A percentile compares a stretch with the other conserved stretches of the same genome.
These are phyloP conservation scores for Endotrypanum monterogeii DNA, from an alignment of 208 protist genomes.

Conservation along the genomic window DNA sequence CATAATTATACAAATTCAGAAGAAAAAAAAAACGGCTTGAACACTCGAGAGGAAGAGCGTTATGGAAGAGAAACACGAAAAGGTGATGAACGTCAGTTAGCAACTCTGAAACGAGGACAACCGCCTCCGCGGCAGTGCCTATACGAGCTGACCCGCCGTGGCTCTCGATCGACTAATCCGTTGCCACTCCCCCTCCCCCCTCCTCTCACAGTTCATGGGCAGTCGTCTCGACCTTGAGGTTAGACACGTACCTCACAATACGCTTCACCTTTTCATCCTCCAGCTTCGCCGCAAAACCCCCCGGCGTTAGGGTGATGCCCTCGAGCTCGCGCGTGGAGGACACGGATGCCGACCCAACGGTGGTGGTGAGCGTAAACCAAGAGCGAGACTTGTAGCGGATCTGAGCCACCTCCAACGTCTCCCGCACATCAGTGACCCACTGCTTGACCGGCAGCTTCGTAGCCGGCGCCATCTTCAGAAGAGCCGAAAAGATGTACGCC, in stretches of 20 bases:
- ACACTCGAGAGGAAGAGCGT: background rate
- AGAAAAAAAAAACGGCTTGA: background rate
- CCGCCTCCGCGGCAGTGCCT: background rate
- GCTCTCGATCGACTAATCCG: background rate
- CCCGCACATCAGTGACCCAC: slow-evolving; percentile 49
- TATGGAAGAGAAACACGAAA: background rate
- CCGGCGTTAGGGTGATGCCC: slow-evolving; percentile 12
- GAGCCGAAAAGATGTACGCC: slow-evolving; percentile 51
- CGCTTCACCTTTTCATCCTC: slow-evolving; percentile 30
- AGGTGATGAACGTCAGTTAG: background rate
- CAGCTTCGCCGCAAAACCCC: slow-evolving; percentile 30
- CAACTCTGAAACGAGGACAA: no score
- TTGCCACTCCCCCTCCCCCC: background rate
- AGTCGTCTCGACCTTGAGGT: slow-evolving; percentile 19
- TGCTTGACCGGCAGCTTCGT: slow-evolving; percentile 48
- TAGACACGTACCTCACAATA: slow-evolving; percentile 21
- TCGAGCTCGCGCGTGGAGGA: slow-evolving; percentile 8
- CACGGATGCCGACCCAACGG: slow-evolving; percentile 2
- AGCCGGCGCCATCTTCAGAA: slow-evolving; percentile 52
- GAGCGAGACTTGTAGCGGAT: slow-evolving; percentile 32
- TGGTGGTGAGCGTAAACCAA: slow-evolving; percentile 24
- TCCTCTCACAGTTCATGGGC: slow-evolving; percentile 3
- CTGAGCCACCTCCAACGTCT: slow-evolving; percentile 35
- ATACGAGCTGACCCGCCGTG: background rate
- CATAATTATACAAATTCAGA: background rate